Base-by-base conservation (phyloP, 768 basidiomycete species). In the Coprinopsis strossmayeri region DNA sequence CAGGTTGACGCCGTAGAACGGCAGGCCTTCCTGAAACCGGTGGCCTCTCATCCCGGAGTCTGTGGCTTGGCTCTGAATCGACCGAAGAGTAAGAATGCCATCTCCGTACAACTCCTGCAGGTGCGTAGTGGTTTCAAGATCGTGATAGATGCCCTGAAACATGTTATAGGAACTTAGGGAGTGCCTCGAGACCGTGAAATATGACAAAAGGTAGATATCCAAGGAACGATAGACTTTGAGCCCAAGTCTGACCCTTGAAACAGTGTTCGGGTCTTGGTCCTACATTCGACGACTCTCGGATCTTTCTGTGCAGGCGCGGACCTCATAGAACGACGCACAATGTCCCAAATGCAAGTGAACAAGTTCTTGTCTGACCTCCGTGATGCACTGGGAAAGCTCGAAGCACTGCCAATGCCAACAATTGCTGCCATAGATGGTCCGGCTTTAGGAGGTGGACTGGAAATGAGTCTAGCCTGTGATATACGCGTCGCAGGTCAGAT, bases 301-400 rank as follows among this genome's bases (percentile, higher is more conserved):
- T 73, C 87, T 2, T 97, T 96, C 67, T 97, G 93, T 61, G 84
- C 93, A 13, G 93, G 93, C 10, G 93, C 93, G 5, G 93, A 97
- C 64, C 79, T 96, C 39, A 72, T 72, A 43, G 93, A 97, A 61
- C 74, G 93, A 46, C 79, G 82, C n/a, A 77, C 77, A 1, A 96
- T 97, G 93, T 70, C 82, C 10, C 75, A 79, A 54, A 45, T 66
- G 2, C 83, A 92, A 57, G 84, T 95, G 30, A 68, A 78, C 58
- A 78, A 74, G 57, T 96, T 95, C 67, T 83, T 96, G 39, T 66
- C 72, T 42, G 81, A 86, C 56, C 71, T 96, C 20, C 79, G 93
- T 24, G 69, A 71, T 32, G 77, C 88, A 7, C 65, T 97, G 34
- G 73, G 76, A 24, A 78, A 78, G 57, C 76, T 97, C n/a, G 91